Conservation (phyloP, 805 yeast genomes). For the Saccharomycopsis schoenii region DNA sequence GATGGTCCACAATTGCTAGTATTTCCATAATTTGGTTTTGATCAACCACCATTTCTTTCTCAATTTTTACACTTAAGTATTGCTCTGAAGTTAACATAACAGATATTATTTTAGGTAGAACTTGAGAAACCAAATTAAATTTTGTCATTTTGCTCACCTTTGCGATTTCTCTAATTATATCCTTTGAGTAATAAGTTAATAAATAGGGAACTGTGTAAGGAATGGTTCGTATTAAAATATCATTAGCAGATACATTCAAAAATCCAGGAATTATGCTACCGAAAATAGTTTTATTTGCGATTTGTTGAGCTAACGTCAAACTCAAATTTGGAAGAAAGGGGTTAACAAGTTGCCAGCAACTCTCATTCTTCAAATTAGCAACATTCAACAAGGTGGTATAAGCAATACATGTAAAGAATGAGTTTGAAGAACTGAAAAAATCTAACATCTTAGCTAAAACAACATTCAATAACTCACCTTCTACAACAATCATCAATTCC, state of each 20-base stretch:
- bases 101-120: constrained; percentile 47
- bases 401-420: constrained; percentile 59
- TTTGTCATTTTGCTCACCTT: constrained; percentile 36
- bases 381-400: constrained; percentile 51
- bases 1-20: constrained; percentile 43
- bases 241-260: constrained; percentile 49
- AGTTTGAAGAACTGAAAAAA: constrained; percentile 52
- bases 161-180: constrained; percentile 54
- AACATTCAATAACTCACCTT: constrained; percentile 60
- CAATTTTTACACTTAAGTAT: constrained; percentile 25
- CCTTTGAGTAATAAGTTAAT: constrained; percentile 54
- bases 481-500: constrained; percentile 49
- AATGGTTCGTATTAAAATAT: constrained; percentile 59
- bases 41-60: constrained; percentile 26
- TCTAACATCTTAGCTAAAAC: constrained; percentile 57
- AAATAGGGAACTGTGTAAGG: constrained; percentile 70
- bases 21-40: constrained; percentile 42
- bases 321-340: constrained; percentile 73
- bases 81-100: constrained; percentile 37
- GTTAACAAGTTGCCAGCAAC: constrained; percentile 72
- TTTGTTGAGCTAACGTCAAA: constrained; percentile 46
- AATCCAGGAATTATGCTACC: constrained; percentile 54
- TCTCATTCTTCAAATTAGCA: constrained; percentile 43
- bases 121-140: constrained; percentile 37
- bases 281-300: constrained; percentile 40